Evolutionary conservation across 495 filamentous ascomycete genomes (phyloP).

Genomic region (Lasiosphaeria hispida): DNA sequence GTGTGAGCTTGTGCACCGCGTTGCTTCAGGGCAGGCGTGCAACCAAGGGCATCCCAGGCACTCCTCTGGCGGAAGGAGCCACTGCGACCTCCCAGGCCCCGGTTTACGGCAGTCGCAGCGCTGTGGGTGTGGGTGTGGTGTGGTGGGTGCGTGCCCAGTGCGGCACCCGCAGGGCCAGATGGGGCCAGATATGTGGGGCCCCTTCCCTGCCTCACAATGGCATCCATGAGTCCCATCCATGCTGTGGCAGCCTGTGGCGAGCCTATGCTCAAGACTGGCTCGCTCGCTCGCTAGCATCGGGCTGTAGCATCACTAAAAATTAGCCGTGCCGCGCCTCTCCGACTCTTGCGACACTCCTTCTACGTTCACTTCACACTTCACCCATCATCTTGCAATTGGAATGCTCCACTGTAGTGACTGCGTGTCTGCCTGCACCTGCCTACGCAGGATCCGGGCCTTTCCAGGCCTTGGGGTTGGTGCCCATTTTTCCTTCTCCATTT

Average conservation of each 20-base stretch:
- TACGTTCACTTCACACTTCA: background rate
- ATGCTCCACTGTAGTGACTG: background rate
- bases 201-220: too few relatives aligned
- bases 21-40: too few relatives aligned
- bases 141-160: background rate
- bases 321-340: constrained; percentile 34
- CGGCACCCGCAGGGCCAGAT: background rate
- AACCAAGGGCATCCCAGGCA: too few relatives aligned
- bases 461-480: constrained; percentile 6
- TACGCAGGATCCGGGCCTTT: constrained; percentile 16
- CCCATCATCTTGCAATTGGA: background rate
- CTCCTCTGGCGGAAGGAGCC: background rate
- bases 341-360: constrained; percentile 14
- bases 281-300: too few relatives aligned
- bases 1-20: too few relatives aligned
- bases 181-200: too few relatives aligned
- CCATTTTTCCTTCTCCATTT: constrained; percentile 1
- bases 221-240: too few relatives aligned
- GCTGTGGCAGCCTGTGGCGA: too few relatives aligned
- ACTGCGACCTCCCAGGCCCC: background rate
- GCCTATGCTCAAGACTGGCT: too few relatives aligned
- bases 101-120: constrained; percentile 12
- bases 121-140: background rate
- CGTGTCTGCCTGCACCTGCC: background rate
- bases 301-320: constrained; percentile 15